Conservation (phyloP, 164 flowering plant species). For the Nymphaea colorata region DNA sequence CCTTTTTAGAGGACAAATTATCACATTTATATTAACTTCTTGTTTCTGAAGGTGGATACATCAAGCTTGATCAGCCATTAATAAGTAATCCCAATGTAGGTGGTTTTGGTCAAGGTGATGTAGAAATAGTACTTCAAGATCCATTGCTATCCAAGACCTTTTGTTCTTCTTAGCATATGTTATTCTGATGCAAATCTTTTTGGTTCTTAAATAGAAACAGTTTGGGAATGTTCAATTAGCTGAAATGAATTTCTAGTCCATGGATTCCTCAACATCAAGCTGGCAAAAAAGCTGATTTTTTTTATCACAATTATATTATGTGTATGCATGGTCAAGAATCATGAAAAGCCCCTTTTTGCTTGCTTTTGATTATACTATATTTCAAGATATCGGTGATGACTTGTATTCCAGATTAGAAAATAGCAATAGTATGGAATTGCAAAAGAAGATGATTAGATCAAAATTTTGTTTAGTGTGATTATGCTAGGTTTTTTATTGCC, state of each 20-base stretch:
- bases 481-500: too few relatives aligned
- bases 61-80: slow-evolving; percentile 4
- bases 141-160: not conserved
- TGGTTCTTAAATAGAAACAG: slow-evolving; percentile 2
- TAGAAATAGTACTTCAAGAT: not conserved
- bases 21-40: not conserved
- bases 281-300: not conserved
- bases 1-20: not conserved
- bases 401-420: not conserved
- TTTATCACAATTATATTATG: not conserved
- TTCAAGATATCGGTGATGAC: not conserved
- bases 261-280: not conserved
- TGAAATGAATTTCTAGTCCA: not conserved
- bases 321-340: too few relatives aligned
- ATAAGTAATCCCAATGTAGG: slow-evolving; percentile 2
- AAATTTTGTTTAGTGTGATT: too few relatives aligned
- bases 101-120: not conserved
- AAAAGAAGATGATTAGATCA: too few relatives aligned
- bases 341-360: not conserved
- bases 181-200: not conserved
- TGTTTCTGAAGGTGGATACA: not conserved
- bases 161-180: slow-evolving; percentile 1
- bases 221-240: not conserved
- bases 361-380: not conserved
- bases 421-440: too few relatives aligned